Conservation (phyloP, 495 filamentous ascomycete species). For the Trichoderma parareesei region DNA sequence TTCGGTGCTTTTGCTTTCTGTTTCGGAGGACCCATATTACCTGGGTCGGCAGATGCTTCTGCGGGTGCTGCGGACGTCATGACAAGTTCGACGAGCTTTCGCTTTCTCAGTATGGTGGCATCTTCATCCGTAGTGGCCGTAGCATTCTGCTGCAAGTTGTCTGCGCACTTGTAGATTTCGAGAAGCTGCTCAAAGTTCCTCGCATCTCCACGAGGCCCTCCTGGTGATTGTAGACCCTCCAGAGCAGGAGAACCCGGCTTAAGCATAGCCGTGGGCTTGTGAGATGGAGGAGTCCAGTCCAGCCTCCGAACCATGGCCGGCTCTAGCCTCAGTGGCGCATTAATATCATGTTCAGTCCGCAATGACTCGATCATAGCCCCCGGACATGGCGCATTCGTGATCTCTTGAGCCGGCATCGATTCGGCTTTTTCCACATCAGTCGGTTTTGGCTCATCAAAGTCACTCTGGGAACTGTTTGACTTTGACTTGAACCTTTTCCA, state of each 20-base stretch:
- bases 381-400: constrained; percentile 7
- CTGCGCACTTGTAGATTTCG: constrained; percentile 25
- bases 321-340: constrained; percentile 28
- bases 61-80: constrained; percentile 18
- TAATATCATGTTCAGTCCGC: constrained; percentile 12
- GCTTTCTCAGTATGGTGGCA: constrained; percentile 32
- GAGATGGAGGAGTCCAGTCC: constrained; percentile 53
- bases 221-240: neutral
- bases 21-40: constrained; percentile 34
- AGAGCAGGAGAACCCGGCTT: constrained; percentile 2
- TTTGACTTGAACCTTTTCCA: constrained; percentile 27
- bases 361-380: constrained; percentile 6
- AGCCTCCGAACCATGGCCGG: constrained; percentile 41
- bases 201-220: neutral
- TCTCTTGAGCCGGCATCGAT: neutral
- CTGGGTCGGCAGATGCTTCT: constrained; percentile 14
- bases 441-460: neutral
- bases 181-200: constrained; percentile 22
- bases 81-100: constrained; percentile 43
- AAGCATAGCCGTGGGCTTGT: constrained; percentile 17
- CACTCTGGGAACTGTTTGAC: constrained; percentile 1
- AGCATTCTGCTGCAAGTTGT: neutral
- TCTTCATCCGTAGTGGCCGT: constrained; percentile 2
- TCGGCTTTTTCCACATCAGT: neutral
- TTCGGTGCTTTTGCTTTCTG: constrained; percentile 49